A percentile compares a stretch with the other conserved stretches of the same genome.
These are phyloP conservation scores for Trichosanthes truncata DNA, from an alignment of 306 rosid species.

Conservation along the genomic window DNA sequence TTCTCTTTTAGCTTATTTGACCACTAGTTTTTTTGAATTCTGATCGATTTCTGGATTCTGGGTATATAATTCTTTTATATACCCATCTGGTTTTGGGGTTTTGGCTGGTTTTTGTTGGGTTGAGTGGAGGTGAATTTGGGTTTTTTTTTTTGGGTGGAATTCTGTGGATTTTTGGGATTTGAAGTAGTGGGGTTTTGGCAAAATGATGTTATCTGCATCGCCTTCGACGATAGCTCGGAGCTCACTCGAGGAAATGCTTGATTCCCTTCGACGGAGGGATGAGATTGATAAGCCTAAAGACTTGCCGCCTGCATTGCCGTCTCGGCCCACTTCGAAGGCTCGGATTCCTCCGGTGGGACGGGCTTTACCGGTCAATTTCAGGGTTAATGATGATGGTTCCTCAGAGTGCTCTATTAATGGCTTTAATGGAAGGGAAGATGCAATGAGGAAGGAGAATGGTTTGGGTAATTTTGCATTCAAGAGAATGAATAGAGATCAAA, in stretches of 20 bases:
- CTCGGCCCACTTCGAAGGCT: conserved; percentile 67
- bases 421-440: conserved; percentile 28
- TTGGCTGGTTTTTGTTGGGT: neutral
- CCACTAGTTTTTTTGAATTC: neutral
- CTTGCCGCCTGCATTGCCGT: conserved; percentile 91
- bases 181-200: conserved; percentile 7
- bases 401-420: conserved; percentile 25
- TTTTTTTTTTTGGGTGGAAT: neutral
- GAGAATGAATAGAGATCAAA: conserved; percentile 35
- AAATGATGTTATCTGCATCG: conserved; percentile 61
- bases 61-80: neutral
- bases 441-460: conserved; percentile 34
- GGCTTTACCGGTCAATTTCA: conserved; percentile 52
- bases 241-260: conserved; percentile 94
- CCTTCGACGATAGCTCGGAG: conserved; percentile 58
- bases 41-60: conserved; percentile 4
- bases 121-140: conserved; percentile 18
- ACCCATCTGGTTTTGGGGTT: conserved; percentile 22
- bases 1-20: neutral
- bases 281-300: conserved; percentile 70
- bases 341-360: conserved; percentile 68
- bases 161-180: conserved; percentile 17
- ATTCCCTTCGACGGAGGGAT: conserved; percentile 69
- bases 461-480: conserved; percentile 48
- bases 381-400: conserved; percentile 10